phyloP scores from a whole-genome alignment of 305 asterid genomes.

The Fraxinus dipetala region DNA sequence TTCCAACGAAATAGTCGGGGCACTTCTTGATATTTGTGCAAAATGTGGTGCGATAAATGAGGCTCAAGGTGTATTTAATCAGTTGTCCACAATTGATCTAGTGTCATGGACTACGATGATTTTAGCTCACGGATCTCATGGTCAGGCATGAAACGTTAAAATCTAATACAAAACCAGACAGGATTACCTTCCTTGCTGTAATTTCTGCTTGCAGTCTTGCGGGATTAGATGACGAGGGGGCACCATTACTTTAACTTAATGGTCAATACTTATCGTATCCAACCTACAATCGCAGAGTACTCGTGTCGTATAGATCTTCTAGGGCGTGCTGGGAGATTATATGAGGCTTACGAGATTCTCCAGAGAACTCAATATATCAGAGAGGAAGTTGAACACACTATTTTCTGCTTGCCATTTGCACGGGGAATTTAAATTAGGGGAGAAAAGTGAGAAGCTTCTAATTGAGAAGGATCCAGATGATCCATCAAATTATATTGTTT shows the following conservation, averaged over 20 bases:
- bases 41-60: conserved; percentile 73
- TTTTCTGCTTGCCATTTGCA: conserved; percentile 63
- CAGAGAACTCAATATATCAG: conserved; percentile 36
- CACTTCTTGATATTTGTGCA: conserved; percentile 80
- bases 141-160: conserved; percentile 63
- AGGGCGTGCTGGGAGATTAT: conserved; percentile 67
- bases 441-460: conserved; percentile 49
- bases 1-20: conserved; percentile 62
- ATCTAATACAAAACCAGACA: conserved; percentile 47
- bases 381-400: conserved; percentile 53
- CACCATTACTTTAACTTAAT: conserved; percentile 44
- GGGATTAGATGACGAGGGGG: conserved; percentile 65
- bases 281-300: conserved; percentile 61
- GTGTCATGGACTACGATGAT: conserved; percentile 84
- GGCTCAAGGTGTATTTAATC: conserved; percentile 53
- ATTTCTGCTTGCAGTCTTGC: conserved; percentile 80
- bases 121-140: conserved; percentile 73
- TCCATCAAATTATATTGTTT: conserved; percentile 56
- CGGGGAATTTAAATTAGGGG: conserved; percentile 52
- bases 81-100: conserved; percentile 49
- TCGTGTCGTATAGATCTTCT: conserved; percentile 71
- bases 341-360: conserved; percentile 59
- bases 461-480: conserved; percentile 47
- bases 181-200: conserved; percentile 68
- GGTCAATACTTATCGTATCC: conserved; percentile 44